Evolutionary conservation across 192 early-diverging fungal genomes (phyloP), one percentile per base, ranked within the genome.

Genomic region (Backusella mclennaniae): DNA sequence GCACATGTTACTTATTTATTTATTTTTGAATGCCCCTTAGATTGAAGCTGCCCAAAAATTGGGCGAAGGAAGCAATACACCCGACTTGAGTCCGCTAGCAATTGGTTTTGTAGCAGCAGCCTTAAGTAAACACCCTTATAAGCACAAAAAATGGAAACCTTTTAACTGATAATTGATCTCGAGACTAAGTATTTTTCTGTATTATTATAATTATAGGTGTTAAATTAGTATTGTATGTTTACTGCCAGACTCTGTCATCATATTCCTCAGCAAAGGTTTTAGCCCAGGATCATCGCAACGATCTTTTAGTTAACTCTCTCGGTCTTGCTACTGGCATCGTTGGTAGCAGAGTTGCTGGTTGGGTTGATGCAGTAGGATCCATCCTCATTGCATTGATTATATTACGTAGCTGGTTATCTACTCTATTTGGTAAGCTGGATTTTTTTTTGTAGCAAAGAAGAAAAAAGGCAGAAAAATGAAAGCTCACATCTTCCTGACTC

Each of bases 311-410:
- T 66, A 95, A 95, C 76, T 83, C 87, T 3, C 85, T 94, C 49
- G 93, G 93, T 33, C 81, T 95, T 59, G 59, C 85, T 31, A 92
- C 92, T 77, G 89, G 90, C 29, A 79, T 93, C 14, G 76, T 89
- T 6, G 89, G 92, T 71, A 83, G 84, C 53, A 87, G 86, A 23
- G 68, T 90, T 66, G 69, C 71, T 38, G 85, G 88, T 44, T 95
- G 93, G 92, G 83, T 95, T 73, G 93, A 94, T 75, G 91, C 93
- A 31, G 75, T 88, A 35, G 92, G 92, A 31, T 90, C 89, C 41
- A 89, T 95, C 23, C 26, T 91, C 8, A 87, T 95, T 41, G 88
- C 92, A 9, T 74, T 93, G 29, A 84, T 92, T 66, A 94, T 94
- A 52, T 78, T 93, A 38, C 83, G 84, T 14, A 91, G 90, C 42